Conservation (phyloP, 441 rosid species). For the Syzygium malaccense region DNA sequence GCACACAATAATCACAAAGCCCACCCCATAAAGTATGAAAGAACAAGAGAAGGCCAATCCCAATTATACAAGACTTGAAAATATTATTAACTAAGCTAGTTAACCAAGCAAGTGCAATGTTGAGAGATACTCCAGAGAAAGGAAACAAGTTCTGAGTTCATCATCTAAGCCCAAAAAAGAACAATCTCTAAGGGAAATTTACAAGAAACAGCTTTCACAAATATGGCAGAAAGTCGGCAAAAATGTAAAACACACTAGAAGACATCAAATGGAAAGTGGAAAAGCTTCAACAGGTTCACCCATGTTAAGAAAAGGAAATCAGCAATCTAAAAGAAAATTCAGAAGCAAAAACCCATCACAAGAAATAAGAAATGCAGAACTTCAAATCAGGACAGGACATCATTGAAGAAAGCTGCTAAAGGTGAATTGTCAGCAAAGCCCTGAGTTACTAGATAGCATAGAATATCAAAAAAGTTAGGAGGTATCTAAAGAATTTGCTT, state of each 20-base stretch:
- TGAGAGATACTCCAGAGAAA: background rate
- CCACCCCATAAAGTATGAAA: background rate
- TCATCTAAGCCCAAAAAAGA: background rate
- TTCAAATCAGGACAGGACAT: background rate
- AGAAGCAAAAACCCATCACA: background rate
- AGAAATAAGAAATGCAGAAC: background rate
- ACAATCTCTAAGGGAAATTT: background rate
- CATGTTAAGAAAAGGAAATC: background rate
- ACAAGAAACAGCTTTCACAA: background rate
- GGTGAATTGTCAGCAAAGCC: background rate
- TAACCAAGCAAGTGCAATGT: background rate
- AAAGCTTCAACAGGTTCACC: background rate
- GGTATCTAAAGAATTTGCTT: background rate
- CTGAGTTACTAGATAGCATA: background rate
- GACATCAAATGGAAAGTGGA: background rate
- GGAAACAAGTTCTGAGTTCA: background rate
- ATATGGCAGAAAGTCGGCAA: background rate
- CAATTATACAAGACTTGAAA: background rate
- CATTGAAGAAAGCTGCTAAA: background rate
- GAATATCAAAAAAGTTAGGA: background rate
- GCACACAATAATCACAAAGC: background rate
- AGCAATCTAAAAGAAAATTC: background rate
- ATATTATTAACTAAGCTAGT: background rate
- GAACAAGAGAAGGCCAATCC: background rate
- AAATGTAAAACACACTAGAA: background rate